These are phyloP conservation scores for Cladophialophora yegresii DNA, from an alignment of 2,329 filamentous ascomycete species.

Conservation along the genomic window DNA sequence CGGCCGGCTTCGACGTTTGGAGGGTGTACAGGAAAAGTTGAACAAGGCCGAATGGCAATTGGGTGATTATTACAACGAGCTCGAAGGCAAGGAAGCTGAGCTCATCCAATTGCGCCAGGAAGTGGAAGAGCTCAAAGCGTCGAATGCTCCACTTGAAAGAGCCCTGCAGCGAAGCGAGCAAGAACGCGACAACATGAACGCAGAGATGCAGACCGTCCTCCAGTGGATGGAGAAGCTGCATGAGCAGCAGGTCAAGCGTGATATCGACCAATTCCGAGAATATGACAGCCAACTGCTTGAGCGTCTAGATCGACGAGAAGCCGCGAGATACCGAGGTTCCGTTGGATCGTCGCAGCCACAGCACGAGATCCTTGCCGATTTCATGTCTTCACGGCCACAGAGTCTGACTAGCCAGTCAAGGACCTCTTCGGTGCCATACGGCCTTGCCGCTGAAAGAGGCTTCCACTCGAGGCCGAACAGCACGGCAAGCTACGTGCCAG, in stretches of 20 bases:
- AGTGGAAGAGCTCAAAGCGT: constrained; percentile 1
- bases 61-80: constrained; percentile 1
- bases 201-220: not conserved
- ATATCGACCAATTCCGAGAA: constrained; percentile 16
- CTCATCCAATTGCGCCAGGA: not conserved
- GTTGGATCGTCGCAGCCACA: not conserved
- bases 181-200: constrained; percentile 1
- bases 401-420: constrained; percentile 9
- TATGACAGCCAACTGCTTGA: constrained; percentile 6
- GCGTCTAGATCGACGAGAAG: not conserved
- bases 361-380: constrained; percentile 6
- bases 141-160: not conserved
- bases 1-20: not conserved
- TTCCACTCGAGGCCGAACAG: not conserved
- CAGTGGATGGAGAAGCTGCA: constrained; percentile 12
- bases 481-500: not conserved
- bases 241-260: constrained; percentile 13
- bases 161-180: not conserved
- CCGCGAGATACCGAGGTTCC: not conserved
- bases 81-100: not conserved
- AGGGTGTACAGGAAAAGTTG: not conserved
- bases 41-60: constrained; percentile 4
- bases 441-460: not conserved
- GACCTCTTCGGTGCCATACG: not conserved
- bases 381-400: not conserved